Evolutionary conservation across 2,329 filamentous ascomycete genomes (phyloP).

Genomic region (Apiospora hydei): DNA sequence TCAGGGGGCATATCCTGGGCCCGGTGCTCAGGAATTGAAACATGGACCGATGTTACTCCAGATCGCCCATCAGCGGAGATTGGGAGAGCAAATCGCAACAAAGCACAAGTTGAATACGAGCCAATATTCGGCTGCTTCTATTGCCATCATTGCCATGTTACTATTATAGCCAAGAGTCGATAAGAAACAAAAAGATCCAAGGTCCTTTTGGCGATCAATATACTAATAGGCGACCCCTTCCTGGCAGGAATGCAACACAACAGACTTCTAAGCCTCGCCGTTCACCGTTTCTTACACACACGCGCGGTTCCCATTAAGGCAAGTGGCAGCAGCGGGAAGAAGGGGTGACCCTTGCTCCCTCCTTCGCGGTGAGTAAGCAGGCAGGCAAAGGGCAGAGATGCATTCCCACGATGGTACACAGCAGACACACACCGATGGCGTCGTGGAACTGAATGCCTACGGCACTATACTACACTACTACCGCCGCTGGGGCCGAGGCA

Average conservation of each 20-base stretch:
- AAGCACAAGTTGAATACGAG: conserved; percentile 15
- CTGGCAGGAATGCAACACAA: neutral
- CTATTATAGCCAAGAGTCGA: neutral
- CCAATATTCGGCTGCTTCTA: neutral
- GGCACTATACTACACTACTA: conserved; percentile 7
- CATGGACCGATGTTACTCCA: conserved; percentile 22
- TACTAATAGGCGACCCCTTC: neutral
- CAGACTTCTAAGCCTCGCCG: neutral
- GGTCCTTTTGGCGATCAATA: neutral
- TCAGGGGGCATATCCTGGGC: conserved; percentile 12
- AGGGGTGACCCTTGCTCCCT: neutral
- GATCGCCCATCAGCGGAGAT: conserved; percentile 24
- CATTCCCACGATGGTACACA: conserved; percentile 6
- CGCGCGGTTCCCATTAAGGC: neutral
- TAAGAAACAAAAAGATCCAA: neutral
- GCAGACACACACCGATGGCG: neutral
- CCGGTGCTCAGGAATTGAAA: conserved; percentile 20
- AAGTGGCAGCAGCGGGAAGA: conserved; percentile 7
- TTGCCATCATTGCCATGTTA: neutral
- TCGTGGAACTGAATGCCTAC: neutral
- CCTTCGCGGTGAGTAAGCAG: neutral
- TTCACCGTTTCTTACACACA: conserved; percentile 11
- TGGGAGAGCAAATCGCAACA: conserved; percentile 13
- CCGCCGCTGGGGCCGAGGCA: conserved; percentile 2
- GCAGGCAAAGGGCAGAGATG: neutral